Conservation (phyloP, 192 early-diverging fungal genomes). For the Gorgonomyces haynaldii region DNA sequence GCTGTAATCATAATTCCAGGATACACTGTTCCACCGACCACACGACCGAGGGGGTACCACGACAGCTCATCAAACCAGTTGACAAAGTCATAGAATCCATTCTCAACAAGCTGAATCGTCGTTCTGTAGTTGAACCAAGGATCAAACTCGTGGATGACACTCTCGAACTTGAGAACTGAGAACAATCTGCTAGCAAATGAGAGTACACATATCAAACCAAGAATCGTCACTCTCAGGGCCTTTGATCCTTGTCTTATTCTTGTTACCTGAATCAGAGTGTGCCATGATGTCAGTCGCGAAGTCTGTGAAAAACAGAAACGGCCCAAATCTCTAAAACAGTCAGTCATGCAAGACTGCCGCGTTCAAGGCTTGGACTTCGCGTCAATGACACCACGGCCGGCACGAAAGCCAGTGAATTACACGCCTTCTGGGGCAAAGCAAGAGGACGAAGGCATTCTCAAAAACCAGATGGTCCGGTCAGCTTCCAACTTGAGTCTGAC, state of each 20-base stretch:
- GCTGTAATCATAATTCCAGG: conserved; percentile 99
- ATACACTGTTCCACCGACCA: conserved; percentile 99
- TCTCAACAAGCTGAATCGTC: conserved; percentile 80
- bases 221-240: conserved; percentile 69
- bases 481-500: no score
- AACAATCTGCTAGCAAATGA: conserved; percentile 89
- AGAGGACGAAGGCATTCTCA: no score
- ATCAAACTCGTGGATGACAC: conserved; percentile 99
- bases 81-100: conserved; percentile 96
- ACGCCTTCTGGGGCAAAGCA: no score
- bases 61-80: conserved; percentile 99
- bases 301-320: no score
- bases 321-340: no score
- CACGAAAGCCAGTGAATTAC: no score
- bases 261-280: no score
- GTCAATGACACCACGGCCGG: no score
- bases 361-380: no score
- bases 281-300: no score
- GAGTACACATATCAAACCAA: conserved; percentile 74
- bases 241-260: background rate
- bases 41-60: conserved; percentile 97
- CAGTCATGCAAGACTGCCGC: no score
- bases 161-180: conserved; percentile 95
- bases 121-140: conserved; percentile 98
- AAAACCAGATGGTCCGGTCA: no score